Evolutionary conservation across 768 basidiomycete species (phyloP), one percentile per base, ranked within the genome.

Genomic region (Aureoboletus auriporus): DNA sequence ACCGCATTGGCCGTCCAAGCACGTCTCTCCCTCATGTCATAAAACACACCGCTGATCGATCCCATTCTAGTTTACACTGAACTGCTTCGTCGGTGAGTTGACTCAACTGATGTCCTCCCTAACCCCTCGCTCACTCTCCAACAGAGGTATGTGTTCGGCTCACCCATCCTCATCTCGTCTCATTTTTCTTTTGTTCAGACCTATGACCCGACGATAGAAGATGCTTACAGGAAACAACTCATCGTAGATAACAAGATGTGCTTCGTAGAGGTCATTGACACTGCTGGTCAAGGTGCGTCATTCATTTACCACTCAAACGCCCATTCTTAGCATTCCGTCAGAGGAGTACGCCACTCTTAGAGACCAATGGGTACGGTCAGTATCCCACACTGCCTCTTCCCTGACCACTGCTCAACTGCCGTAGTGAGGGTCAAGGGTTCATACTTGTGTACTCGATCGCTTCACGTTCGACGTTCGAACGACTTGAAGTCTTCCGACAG

Each of bases 161-260:
- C 27, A 56, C 52, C 50, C 20, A 6, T 37, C 20, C 27, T 27
- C 35, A 51, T 35, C 37, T 57, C 38, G 28, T 34, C 48, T 54
- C 23, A 54, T 36, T 42, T 17, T 33, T 40, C 52, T 27, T 46
- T 45, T 26, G 4, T 35, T 48, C 56, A 95, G 91, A 92, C 92
- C 44, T 97, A 97, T 69, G 93, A 97, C 74, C 93, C 93, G 49
- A 97, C 93, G 59, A 97, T 97, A 81, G 93, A 97, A 72, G 93
- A 96, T 68, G 93, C 93, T 54, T 96, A 97, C 72, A 81, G 93
- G 61, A 95, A 94, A 69, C 92, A 93, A 66, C 79, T 93, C 59
- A 84, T 93, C 48, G 92, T 96, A 55, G 93, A 95, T 70, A 92
- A 93, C 65, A 80, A 85, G 59, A 93, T 93, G 83, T 94, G 92